Base-by-base conservation (phyloP, 768 basidiomycete species). In the Dentipellis sp. region DNA sequence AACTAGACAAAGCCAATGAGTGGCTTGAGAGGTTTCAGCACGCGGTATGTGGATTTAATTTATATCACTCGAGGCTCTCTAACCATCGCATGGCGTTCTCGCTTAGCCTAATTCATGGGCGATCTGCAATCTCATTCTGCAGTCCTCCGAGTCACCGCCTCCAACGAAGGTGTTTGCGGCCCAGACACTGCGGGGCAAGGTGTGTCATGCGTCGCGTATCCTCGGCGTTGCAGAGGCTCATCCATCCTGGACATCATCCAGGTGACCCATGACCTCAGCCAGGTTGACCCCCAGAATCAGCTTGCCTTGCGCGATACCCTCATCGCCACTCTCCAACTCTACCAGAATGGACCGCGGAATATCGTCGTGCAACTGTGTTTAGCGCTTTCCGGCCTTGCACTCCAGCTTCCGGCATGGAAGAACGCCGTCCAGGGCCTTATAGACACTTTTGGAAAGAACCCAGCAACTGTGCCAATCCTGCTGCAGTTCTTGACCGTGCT, bases 1-100 rank as follows among this genome's bases (percentile, higher is more conserved):
- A 91, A 16, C 78, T 97, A 61, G 88, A 91, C 63, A 80, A 79
- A 62, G 95, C 94, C 62, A 97, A 97, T 74, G 74, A 83, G 63
- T 97, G 94, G 94, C 85, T 99, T 60, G 88, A 94, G 75, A 93
- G 94, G 72, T 99, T 98, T 70, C 95, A 99, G 76, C 94, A 97
- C 78, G 94, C 92, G 77, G 95, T 97, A 85, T 82, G 72, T 81
- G 79, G 82, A 3, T 29, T 29, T 29, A 29, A 29, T 29, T 3
- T 29, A 29, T 29, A 29, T 29, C 3, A 66, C 68, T 67, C 67
- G 64, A 76, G 63, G 76, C 71, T 77, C 76, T 85, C 84, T 87
- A 77, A 88, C 82, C 69, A 76, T 72, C 73, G 74, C 59, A 75
- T 76, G 73, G 75, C 73, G 75, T 73, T 75, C 67, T 75, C 80